These are phyloP conservation scores for Isoetes taiwanensis DNA, from an alignment of 75 land plant genomes.

Conservation along the genomic window DNA sequence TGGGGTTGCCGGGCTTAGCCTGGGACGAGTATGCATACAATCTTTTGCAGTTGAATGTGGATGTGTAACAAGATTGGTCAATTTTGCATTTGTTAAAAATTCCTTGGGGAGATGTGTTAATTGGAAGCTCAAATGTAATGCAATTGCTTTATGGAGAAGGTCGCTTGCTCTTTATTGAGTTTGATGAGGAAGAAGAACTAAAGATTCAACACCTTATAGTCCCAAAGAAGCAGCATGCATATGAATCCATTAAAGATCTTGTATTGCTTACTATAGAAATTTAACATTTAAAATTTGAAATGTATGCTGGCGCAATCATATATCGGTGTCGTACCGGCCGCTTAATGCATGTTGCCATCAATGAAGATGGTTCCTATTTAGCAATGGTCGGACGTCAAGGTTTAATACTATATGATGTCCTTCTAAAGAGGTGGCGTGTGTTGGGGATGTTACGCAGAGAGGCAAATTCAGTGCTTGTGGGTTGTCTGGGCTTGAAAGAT, in stretches of 20 bases:
- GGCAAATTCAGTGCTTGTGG: conserved; percentile 72
- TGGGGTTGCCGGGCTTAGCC: conserved; percentile 65
- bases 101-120: conserved; percentile 78
- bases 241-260: neutral
- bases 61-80: conserved; percentile 46
- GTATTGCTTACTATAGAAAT: neutral
- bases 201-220: conserved; percentile 74
- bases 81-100: conserved; percentile 91
- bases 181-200: conserved; percentile 82
- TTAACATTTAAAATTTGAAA: neutral
- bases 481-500: conserved; percentile 88
- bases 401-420: conserved; percentile 74
- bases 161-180: conserved; percentile 72
- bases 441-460: conserved; percentile 98
- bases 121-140: conserved; percentile 55
- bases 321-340: conserved; percentile 87
- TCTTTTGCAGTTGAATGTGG: conserved; percentile 70
- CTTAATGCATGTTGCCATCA: conserved; percentile 76
- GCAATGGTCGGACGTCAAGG: conserved; percentile 94
- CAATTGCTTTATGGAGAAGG: conserved; percentile 92
- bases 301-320: conserved; percentile 61
- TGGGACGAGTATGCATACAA: conserved; percentile 94
- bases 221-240: conserved; percentile 47
- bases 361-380: conserved; percentile 87
- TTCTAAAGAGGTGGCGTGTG: conserved; percentile 69